Evolutionary conservation across 345 rosid species (phyloP).

Genomic region (Moricandia moricandioides): DNA sequence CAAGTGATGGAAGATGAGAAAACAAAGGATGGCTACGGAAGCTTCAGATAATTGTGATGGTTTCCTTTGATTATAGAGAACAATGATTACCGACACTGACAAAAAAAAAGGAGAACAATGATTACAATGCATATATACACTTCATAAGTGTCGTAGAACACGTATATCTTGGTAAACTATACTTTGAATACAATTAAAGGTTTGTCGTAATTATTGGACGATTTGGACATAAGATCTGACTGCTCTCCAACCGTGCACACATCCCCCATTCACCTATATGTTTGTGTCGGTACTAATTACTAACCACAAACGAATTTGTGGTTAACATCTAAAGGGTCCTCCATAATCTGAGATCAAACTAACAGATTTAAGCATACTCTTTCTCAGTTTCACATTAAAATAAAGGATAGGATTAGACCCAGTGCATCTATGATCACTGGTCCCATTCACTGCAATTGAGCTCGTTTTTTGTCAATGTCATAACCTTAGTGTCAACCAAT

Average conservation of each 20-base stretch:
- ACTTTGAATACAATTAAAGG: not conserved
- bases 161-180: not conserved
- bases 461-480: not conserved
- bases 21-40: not conserved
- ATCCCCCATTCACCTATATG: not conserved
- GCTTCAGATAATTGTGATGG: too few species aligned
- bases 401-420: not conserved
- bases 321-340: not conserved
- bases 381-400: not conserved
- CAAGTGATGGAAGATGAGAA: conserved; percentile 3
- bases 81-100: not conserved
- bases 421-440: not conserved
- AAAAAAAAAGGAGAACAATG: not conserved
- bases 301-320: not conserved
- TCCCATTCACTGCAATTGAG: not conserved
- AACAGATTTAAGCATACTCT: not conserved
- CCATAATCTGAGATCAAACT: not conserved
- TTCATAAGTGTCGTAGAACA: not conserved
- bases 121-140: not conserved
- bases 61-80: too few species aligned
- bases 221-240: not conserved
- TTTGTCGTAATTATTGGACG: not conserved
- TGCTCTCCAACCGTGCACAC: not conserved
- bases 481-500: not conserved
- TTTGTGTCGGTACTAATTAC: not conserved